A percentile compares a stretch with the other conserved stretches of the same genome.
Conservation (phyloP, 129 eudicot species). For the Flaveria bidentis region DNA sequence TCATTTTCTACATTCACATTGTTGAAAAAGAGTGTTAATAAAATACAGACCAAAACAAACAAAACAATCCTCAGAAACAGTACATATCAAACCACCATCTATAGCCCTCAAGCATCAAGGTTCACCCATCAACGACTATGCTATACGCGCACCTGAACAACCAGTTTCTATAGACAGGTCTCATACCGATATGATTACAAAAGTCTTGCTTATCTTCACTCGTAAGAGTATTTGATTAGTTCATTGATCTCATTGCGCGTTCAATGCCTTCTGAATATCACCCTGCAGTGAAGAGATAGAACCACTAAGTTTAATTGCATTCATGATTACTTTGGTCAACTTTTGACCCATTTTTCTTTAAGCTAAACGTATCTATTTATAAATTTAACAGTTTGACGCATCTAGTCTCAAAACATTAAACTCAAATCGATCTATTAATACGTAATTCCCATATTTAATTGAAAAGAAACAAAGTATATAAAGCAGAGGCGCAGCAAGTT, state of each 20-base stretch:
- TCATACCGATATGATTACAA: background rate
- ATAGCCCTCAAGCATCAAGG: conserved; percentile 2
- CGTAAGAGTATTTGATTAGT: background rate
- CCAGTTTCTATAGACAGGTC: background rate
- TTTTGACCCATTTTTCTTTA: background rate
- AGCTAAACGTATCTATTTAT: too few species aligned
- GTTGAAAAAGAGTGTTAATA: background rate
- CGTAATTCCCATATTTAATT: background rate
- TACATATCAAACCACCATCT: conserved; percentile 14
- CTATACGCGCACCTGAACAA: background rate
- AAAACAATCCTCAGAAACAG: conserved; percentile 20
- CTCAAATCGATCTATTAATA: background rate
- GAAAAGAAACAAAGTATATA: too few species aligned
- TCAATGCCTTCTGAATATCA: conserved; percentile 66
- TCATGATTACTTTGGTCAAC: background rate
- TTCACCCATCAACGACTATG: background rate
- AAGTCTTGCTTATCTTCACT: conserved; percentile 14
- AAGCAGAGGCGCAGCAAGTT: background rate
- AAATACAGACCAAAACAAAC: conserved; percentile 22
- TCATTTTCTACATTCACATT: conserved; percentile 1
- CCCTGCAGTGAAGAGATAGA: conserved; percentile 42
- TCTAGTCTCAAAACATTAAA: background rate
- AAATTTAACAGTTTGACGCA: background rate
- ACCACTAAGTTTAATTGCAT: background rate
- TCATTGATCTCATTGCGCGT: conserved; percentile 13